phyloP scores from a whole-genome alignment of 2,329 filamentous ascomycete species.

The Drechslerella stenobrocha region DNA sequence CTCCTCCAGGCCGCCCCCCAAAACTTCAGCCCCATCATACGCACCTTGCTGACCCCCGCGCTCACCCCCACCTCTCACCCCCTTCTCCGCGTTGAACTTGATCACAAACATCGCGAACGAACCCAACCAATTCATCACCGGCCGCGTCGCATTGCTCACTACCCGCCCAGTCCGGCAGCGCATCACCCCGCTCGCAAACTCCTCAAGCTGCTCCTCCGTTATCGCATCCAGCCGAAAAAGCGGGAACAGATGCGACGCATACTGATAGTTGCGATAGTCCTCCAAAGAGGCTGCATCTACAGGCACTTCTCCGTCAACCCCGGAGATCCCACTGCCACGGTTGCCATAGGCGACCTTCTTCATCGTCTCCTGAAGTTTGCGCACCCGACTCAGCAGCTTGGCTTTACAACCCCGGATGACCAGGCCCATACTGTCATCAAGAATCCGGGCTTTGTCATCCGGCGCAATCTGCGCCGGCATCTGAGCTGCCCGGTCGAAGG shows the following conservation, averaged over 20 bases:
- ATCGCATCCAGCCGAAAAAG: not conserved
- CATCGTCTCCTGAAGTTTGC: conserved; percentile 3
- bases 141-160: no score
- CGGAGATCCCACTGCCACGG: no score
- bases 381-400: not conserved
- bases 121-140: no score
- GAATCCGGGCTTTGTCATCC: not conserved
- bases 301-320: no score
- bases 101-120: no score
- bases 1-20: no score
- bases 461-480: not conserved
- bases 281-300: no score
- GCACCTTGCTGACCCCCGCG: no score
- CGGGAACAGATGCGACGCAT: not conserved
- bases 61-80: no score
- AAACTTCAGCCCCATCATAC: no score
- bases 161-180: no score
- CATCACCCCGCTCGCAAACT: not conserved
- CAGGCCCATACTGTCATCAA: not conserved
- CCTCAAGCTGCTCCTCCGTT: not conserved
- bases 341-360: not conserved
- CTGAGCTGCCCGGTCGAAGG: not conserved
- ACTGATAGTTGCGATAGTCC: no score
- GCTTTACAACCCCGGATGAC: not conserved
- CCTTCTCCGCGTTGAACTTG: not conserved